Evolutionary conservation across 2,329 filamentous ascomycete species (phyloP), one percentile per base, ranked within the genome.

Genomic region (Bipolaris sorokiniana): DNA sequence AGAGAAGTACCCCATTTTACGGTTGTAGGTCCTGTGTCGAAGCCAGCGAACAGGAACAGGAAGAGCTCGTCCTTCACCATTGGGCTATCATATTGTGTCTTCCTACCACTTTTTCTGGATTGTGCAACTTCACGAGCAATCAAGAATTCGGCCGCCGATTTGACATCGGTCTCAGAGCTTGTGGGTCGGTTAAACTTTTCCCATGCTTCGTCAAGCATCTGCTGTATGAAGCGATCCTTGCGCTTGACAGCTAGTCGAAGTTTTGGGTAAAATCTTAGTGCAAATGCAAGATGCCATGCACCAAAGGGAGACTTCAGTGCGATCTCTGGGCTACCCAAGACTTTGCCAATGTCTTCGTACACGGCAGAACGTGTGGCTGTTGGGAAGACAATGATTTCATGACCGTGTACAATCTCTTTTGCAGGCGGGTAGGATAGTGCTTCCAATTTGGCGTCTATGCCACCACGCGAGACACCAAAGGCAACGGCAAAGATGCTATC

Each of bases 31-130:
- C 38, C 38, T 41, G 38, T 41, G 18, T 41, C 38, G 20, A 41
- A 41, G 38, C 38, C 38, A 22, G 20, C 38, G 38, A 18, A 41
- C 38, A 41, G 18, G 20, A 41, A 41, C 38, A 41, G 38, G 38
- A 41, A 41, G 18, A 41, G 38, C 38, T 41, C 38, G 38, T 41
- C 38, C 18, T 41, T 41, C 38, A 41, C 38, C 38, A 41, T 41
- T 18, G 20, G 38, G 18, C 38, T 41, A 41, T 41, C 38, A 22
- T 41, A 41, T 22, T 41, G 38, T 41, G 38, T 3, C 38, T 41
- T 41, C 38, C 38, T 20, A 22, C 18, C 38, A 41, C 18, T 41
- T 18, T 22, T 41, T 11, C 38, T 41, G 10, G 38, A 41, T 4
- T 41, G 20, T 20, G n/a, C 38, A 41, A 41, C 38, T 41, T 22